Conservation (phyloP, 179 eudicot species). For the Dionaea muscipula region DNA sequence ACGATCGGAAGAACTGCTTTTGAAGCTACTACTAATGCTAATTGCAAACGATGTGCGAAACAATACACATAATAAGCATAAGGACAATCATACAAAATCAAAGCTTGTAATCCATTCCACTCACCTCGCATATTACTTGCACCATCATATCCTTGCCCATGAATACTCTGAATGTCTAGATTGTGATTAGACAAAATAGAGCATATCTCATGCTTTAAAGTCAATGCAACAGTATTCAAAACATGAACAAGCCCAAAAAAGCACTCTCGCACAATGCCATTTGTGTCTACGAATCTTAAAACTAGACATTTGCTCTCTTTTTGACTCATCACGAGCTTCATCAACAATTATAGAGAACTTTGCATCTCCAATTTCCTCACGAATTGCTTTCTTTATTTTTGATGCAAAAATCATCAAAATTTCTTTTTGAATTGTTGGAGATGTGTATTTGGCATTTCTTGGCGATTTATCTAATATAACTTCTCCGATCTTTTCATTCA, state of each 20-base stretch:
- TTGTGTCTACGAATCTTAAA: background rate
- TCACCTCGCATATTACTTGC: conserved; percentile 1
- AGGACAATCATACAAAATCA: background rate
- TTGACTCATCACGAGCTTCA: background rate
- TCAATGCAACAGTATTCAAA: background rate
- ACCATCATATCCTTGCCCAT: conserved; percentile 1
- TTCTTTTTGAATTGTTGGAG: background rate
- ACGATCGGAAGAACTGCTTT: background rate
- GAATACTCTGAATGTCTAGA: background rate
- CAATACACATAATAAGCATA: background rate
- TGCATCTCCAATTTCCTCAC: too few relatives aligned
- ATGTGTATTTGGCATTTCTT: conserved; percentile 4
- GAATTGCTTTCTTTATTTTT: background rate
- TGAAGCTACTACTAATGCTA: conserved; percentile 1
- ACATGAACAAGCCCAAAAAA: conserved; percentile 6
- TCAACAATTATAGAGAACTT: background rate
- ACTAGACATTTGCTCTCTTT: conserved; percentile 1
- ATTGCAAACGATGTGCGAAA: background rate
- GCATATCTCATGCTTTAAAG: background rate
- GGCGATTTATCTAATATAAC: conserved; percentile 1
- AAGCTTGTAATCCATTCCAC: background rate
- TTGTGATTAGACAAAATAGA: background rate
- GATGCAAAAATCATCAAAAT: background rate
- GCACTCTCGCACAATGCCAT: background rate
- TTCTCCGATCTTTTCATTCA: background rate